Conservation (phyloP, 1,284 basidiomycete genomes). For the Sanghuangporus sanghuang region DNA sequence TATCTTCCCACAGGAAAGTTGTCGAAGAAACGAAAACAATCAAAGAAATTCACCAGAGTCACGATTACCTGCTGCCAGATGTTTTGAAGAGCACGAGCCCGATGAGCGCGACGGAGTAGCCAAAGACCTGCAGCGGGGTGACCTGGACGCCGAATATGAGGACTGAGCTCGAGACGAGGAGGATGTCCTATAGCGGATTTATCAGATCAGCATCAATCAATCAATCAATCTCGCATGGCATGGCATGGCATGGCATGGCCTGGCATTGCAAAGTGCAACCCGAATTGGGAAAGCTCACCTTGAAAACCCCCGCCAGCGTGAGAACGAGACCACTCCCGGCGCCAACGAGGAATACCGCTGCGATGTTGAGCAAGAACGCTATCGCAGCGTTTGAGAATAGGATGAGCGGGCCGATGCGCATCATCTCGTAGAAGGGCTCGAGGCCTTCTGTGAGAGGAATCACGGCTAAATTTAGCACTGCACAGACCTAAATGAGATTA, state of each 20-base stretch:
- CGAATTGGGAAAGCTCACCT: conserved; percentile 41
- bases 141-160: conserved; percentile 77
- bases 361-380: conserved; percentile 90
- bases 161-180: conserved; percentile 88
- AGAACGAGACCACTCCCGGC: conserved; percentile 84
- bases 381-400: conserved; percentile 82
- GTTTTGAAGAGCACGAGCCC: conserved; percentile 82
- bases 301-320: conserved; percentile 93
- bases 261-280: not conserved
- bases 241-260: too few species aligned
- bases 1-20: not conserved
- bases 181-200: conserved; percentile 63
- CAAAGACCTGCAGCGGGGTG: conserved; percentile 83
- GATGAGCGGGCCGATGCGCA: conserved; percentile 66
- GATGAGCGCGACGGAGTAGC: conserved; percentile 78
- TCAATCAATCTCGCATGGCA: too few species aligned
- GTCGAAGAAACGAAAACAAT: not conserved
- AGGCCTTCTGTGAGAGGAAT: conserved; percentile 90
- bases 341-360: conserved; percentile 92
- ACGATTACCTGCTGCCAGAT: conserved; percentile 54
- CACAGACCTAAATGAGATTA: conserved; percentile 58
- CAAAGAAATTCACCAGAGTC: not conserved
- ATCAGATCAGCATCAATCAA: too few species aligned
- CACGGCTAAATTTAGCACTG: conserved; percentile 79
- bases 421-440: conserved; percentile 77